A percentile compares a stretch with the other conserved stretches of the same genome.
Evolutionary conservation across 202 grass and related monocot species (phyloP).

Genomic region (Zoysia matrella): DNA sequence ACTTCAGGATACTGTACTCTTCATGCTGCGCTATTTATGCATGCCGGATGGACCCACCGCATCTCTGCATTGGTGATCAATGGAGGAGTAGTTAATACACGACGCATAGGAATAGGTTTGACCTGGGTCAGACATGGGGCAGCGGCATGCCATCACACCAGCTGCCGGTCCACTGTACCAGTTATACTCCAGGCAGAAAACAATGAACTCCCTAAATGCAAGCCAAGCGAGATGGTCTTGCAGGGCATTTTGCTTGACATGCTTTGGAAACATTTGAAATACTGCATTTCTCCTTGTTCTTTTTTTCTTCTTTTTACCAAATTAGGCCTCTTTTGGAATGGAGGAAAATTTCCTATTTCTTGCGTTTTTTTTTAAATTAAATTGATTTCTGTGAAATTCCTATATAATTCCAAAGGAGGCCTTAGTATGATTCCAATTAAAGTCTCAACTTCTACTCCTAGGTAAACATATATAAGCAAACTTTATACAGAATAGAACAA

Average conservation of each 20-base stretch:
- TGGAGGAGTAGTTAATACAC: slow-evolving; percentile 22
- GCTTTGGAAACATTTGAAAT: neutral
- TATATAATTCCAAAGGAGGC: too few species aligned
- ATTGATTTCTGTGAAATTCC: neutral
- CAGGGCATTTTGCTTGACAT: too few species aligned
- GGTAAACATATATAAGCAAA: neutral
- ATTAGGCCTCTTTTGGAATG: too few species aligned
- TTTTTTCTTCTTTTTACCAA: too few species aligned
- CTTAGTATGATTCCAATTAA: neutral
- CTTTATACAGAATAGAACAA: neutral
- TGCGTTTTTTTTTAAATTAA: neutral
- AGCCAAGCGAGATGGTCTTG: neutral
- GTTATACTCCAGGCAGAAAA: neutral
- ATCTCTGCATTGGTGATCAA: slow-evolving; percentile 6
- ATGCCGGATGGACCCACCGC: neutral
- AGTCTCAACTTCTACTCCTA: neutral
- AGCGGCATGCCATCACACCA: neutral
- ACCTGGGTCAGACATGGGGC: slow-evolving; percentile 33
- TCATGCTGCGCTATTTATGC: slow-evolving; percentile 20
- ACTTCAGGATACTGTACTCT: neutral
- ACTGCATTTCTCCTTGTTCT: neutral
- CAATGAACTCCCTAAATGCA: neutral
- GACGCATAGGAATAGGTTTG: slow-evolving; percentile 33
- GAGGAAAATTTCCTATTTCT: too few species aligned
- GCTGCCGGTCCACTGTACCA: slow-evolving; percentile 5